These are phyloP conservation scores for Candida dubliniensis DNA, from an alignment of 1,139 yeast genomes.

Conservation along the genomic window DNA sequence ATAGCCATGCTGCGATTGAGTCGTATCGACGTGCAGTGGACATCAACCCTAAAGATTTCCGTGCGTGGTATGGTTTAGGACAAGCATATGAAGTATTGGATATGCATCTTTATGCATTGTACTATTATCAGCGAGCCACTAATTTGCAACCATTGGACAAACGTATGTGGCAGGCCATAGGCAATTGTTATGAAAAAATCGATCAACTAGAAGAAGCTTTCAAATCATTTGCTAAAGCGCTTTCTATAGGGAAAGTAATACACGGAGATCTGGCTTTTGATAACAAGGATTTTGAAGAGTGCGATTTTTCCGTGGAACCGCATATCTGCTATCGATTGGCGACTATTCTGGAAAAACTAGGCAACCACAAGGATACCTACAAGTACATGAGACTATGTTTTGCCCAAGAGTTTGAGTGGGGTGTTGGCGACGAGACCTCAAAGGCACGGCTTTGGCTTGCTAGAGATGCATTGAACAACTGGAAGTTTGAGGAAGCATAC, in stretches of 20 bases:
- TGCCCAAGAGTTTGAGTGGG: conserved; percentile 65
- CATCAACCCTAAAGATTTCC: conserved; percentile 81
- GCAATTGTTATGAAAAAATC: conserved; percentile 82
- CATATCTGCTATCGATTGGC: conserved; percentile 70
- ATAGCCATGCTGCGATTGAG: conserved; percentile 97
- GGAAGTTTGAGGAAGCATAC: conserved; percentile 68
- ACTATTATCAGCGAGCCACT: conserved; percentile 91
- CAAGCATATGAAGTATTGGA: conserved; percentile 97
- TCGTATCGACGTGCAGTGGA: conserved; percentile 92
- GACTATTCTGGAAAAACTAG: conserved; percentile 57
- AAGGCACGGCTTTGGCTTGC: conserved; percentile 91
- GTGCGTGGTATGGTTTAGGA: conserved; percentile 99
- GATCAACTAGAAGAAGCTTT: conserved; percentile 67
- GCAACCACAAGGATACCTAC: conserved; percentile 54
- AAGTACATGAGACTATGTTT: conserved; percentile 73
- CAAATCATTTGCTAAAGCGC: conserved; percentile 57
- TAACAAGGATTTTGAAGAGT: conserved; percentile 12
- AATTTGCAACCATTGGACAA: conserved; percentile 85
- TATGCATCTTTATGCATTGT: conserved; percentile 89
- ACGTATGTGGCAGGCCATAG: conserved; percentile 96
- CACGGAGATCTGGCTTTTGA: conserved; percentile 11
- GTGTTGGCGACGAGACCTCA: conserved; percentile 72
- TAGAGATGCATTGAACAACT: conserved; percentile 55
- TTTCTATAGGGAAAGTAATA: conserved; percentile 42
- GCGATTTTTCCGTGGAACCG: conserved; percentile 33